Base-by-base conservation (phyloP, 495 filamentous ascomycete genomes). In the Neurospora hispaniola region DNA sequence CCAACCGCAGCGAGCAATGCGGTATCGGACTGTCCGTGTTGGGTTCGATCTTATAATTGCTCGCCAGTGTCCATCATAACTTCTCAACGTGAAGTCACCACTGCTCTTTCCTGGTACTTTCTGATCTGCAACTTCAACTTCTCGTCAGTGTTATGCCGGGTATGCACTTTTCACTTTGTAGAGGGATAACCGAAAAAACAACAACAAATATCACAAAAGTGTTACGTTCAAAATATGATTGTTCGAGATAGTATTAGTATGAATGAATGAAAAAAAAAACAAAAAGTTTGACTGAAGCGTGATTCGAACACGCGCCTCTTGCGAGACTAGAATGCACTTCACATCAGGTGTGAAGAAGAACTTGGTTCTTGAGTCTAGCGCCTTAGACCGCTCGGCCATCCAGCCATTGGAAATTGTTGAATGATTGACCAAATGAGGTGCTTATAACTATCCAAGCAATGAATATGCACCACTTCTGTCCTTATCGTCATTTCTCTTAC, bases 341-440 rank as follows among this genome's bases (percentile, higher is more conserved):
- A 35, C 54, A 3, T 16, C 31, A 46, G 11, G 12, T 31, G 23
- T 72, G 44, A 59, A 72, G 71, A 75, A 44, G 41, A 71, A 71
- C 70, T 71, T 62, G 3, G 54, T 62, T 62, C 54, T 62, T 71
- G 43, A 71, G 43, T 43, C 70, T 44, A 71, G 41, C 70, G 70
- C 70, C 70, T 71, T 71, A 71, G 43, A 71, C 70, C 70, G 43
- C 70, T 71, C 70, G 70, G 70, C 70, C 70, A 71, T 71, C 41
- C 70, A 42, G 41, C 41, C 70, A 44, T 48, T 59, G 23, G 27
- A 66, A 66, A 66, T 35, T 66, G 14, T 35, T 66, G 12, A 66
- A 35, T 54, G 0, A 8, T 7, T 18, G 0, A 12, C 5, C 14
- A 31, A 1, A 35, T 3, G 1, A 3, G 2, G 2, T 6, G 0